Conservation (phyloP, 208 protist species). For the Angomonas desouzai region DNA sequence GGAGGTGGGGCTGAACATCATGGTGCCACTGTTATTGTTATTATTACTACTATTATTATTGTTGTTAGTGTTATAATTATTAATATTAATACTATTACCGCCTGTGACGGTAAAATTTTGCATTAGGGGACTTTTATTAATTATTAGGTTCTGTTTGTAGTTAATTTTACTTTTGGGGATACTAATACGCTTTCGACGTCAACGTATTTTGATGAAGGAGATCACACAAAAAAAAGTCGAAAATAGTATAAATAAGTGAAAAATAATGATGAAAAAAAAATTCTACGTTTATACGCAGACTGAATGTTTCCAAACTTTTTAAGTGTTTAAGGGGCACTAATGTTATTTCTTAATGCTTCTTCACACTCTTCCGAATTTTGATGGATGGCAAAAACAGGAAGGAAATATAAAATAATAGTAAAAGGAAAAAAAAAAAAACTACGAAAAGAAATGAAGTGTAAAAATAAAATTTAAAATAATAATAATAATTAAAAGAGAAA, state of each 20-base stretch:
- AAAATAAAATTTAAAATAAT: constrained; percentile 11
- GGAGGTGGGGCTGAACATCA: neutral
- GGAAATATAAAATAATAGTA: constrained; percentile 1
- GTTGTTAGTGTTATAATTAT: neutral
- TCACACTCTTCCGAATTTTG: neutral
- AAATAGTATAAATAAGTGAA: no score
- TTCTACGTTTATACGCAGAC: constrained; percentile 7
- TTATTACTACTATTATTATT: neutral
- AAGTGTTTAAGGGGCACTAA: neutral
- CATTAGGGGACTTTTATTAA: no score
- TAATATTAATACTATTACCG: neutral
- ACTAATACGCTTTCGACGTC: no score
- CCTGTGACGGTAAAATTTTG: no score
- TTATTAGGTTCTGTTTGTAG: no score
- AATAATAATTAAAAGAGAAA: no score
- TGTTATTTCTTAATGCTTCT: neutral
- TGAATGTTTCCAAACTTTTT: neutral
- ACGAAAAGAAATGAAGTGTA: constrained; percentile 1
- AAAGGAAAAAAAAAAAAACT: neutral
- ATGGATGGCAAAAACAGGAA: no score
- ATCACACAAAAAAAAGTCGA: no score
- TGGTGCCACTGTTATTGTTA: neutral
- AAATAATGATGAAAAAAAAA: neutral
- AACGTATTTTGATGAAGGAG: no score
- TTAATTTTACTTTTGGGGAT: no score